Evolutionary conservation across 768 basidiomycete species (phyloP), one percentile per base, ranked within the genome.

Genomic region (Cytidiella melzeri): DNA sequence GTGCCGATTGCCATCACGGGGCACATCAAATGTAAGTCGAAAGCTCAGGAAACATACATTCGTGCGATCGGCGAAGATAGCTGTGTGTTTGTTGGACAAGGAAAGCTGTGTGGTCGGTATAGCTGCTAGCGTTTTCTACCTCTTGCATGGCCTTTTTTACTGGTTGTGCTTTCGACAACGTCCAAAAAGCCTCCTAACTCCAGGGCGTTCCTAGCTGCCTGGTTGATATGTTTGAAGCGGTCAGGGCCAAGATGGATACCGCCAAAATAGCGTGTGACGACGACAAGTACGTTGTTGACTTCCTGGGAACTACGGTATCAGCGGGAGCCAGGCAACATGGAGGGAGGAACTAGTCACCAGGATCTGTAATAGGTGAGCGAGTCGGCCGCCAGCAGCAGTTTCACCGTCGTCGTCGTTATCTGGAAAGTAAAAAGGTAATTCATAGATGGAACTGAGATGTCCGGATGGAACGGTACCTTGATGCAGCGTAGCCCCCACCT

Each of bases 401-500:
- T 99, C 95, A 1, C 93, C 91, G 50, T 97, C 89, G 52, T 98
- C 94, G 49, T 94, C 91, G 51, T 96, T 94, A 60, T 97, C 94
- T 92, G 55, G 38, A 37, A 24, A 30, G 4, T 20, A 1, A 19
- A 13, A 20, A 34, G 20, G 5, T 40, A 41, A 19, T 7, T n/a
- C 40, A 27, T n/a, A 28, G 3, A 12, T 11, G 12, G n/a, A 5
- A 4, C 18, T 37, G 24, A 41, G 11, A 11, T 26, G 19, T 20
- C 15, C 24, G 15, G 6, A 39, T 23, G 26, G 39, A 26, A 19
- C 15, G 28, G 25, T 56, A 84, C 87, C 88, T 76, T 90, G 86
- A 64, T 91, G 84, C 45, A 88, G 67, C 1, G 87, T 64, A 41
- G 65, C 73, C 38, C 80, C 80, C 3, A 81, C 74, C 60, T 79